phyloP scores from a whole-genome alignment of 164 flowering plant species.

The Vitis rupestris region DNA sequence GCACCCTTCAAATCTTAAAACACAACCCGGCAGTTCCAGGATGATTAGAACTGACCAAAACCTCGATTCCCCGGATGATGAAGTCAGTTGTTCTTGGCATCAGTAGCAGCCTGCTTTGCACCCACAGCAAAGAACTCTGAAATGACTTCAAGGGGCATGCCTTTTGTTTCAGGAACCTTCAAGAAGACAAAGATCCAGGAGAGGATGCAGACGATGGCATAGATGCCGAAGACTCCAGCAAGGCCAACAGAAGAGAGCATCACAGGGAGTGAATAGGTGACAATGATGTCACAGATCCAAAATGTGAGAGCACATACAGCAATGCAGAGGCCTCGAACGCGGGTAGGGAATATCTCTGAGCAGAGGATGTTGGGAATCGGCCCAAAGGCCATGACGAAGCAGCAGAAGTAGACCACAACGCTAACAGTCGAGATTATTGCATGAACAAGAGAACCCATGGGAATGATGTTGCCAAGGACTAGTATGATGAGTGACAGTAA shows the following conservation, averaged over 20 bases:
- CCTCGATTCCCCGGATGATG: too few relatives aligned
- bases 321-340: slow-evolving; percentile 34
- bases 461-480: slow-evolving; percentile 14
- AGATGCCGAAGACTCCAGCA: slow-evolving; percentile 32
- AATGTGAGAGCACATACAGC: slow-evolving; percentile 31
- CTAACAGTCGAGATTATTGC: slow-evolving; percentile 25
- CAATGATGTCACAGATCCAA: slow-evolving; percentile 33
- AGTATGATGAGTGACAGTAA: slow-evolving; percentile 16
- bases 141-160: slow-evolving; percentile 45
- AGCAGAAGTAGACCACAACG: slow-evolving; percentile 26
- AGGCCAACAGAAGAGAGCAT: slow-evolving; percentile 33
- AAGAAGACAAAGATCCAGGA: slow-evolving; percentile 30
- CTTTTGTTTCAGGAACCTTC: slow-evolving; percentile 41
- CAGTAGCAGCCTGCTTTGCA: slow-evolving; percentile 5
- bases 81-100: too few relatives aligned
- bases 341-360: slow-evolving; percentile 36
- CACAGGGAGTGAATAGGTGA: slow-evolving; percentile 35
- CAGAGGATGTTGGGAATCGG: slow-evolving; percentile 32
- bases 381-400: slow-evolving; percentile 31
- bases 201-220: slow-evolving; percentile 24
- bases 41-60: too few relatives aligned
- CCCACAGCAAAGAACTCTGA: slow-evolving; percentile 38
- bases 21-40: too few relatives aligned
- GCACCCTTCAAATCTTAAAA: too few relatives aligned
- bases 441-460: slow-evolving; percentile 12